Evolutionary conservation across 495 filamentous ascomycete genomes (phyloP).

Genomic region (Penicillium parvum): DNA sequence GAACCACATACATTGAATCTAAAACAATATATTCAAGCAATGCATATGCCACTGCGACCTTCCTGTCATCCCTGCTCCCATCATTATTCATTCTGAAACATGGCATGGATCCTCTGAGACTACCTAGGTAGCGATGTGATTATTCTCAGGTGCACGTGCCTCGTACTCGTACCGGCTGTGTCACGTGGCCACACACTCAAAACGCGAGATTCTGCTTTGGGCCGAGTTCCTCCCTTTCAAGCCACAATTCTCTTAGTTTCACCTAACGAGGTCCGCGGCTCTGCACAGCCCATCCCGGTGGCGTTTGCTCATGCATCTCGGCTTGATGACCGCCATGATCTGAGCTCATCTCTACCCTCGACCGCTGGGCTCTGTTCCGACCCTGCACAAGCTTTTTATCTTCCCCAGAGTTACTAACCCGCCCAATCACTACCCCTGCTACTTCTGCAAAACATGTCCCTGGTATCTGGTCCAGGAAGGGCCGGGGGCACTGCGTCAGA

Average conservation of each 20-base stretch:
- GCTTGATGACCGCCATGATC: slow-evolving; percentile 20
- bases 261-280: slow-evolving; percentile 12
- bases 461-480: slow-evolving; percentile 58
- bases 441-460: slow-evolving; percentile 43
- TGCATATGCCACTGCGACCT: background rate
- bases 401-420: slow-evolving; percentile 13
- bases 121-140: too few relatives aligned
- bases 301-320: slow-evolving; percentile 11
- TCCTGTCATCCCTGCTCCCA: background rate
- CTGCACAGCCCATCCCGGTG: slow-evolving; percentile 6
- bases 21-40: too few relatives aligned
- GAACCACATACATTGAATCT: too few relatives aligned
- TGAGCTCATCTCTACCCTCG: background rate
- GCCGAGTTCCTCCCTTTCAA: background rate
- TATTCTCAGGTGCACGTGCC: slow-evolving; percentile 9
- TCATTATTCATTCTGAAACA: slow-evolving; percentile 25
- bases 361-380: background rate
- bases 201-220: slow-evolving; percentile 2
- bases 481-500: slow-evolving; percentile 47
- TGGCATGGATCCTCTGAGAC: slow-evolving; percentile 17
- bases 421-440: slow-evolving; percentile 5
- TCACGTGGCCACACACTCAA: slow-evolving; percentile 16
- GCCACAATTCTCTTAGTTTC: slow-evolving; percentile 10
- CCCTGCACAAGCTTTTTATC: slow-evolving; percentile 8
- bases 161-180: background rate